Conservation (phyloP, 805 yeast genomes). For the Yamadazyma ubonensis region DNA sequence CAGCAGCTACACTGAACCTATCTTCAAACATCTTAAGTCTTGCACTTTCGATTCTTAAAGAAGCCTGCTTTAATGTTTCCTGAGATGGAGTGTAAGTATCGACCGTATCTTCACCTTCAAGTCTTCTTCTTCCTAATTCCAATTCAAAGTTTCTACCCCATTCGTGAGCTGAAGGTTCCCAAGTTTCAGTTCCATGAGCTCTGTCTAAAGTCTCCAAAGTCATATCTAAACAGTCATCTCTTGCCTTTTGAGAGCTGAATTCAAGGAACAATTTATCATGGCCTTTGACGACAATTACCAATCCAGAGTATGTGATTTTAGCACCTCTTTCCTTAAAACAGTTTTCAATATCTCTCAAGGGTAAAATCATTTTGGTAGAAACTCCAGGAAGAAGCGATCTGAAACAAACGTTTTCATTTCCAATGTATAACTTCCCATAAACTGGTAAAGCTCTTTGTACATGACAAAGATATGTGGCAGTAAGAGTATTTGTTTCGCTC, state of each 20-base stretch:
- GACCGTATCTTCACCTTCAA: conserved; percentile 7
- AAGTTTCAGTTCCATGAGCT: conserved; percentile 25
- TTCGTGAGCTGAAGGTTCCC: conserved; percentile 23
- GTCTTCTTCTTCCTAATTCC: conserved; percentile 17
- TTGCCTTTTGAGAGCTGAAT: conserved; percentile 57
- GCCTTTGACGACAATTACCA: conserved; percentile 68
- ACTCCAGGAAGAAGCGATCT: conserved; percentile 77
- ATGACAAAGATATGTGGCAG: conserved; percentile 71
- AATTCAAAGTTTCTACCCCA: conserved; percentile 25
- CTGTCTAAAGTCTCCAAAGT: conserved; percentile 51
- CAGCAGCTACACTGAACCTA: conserved; percentile 55
- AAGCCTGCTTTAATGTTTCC: conserved; percentile 18
- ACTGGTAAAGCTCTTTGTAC: conserved; percentile 69
- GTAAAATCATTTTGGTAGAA: conserved; percentile 78
- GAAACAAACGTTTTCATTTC: conserved; percentile 70
- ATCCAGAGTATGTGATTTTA: conserved; percentile 64
- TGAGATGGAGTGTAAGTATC: conserved; percentile 8
- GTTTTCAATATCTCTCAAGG: conserved; percentile 68
- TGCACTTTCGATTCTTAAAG: conserved; percentile 48
- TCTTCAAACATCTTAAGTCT: conserved; percentile 67
- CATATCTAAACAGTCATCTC: conserved; percentile 72
- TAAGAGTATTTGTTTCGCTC: conserved; percentile 46
- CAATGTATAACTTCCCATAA: conserved; percentile 80
- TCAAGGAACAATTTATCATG: conserved; percentile 78
- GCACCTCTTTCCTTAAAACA: conserved; percentile 67